Percentiles rank a stretch among this genome's conserved stretches.
phyloP scores from a whole-genome alignment of 1,284 basidiomycete genomes.

The Sanghuangporus sanghuang region DNA sequence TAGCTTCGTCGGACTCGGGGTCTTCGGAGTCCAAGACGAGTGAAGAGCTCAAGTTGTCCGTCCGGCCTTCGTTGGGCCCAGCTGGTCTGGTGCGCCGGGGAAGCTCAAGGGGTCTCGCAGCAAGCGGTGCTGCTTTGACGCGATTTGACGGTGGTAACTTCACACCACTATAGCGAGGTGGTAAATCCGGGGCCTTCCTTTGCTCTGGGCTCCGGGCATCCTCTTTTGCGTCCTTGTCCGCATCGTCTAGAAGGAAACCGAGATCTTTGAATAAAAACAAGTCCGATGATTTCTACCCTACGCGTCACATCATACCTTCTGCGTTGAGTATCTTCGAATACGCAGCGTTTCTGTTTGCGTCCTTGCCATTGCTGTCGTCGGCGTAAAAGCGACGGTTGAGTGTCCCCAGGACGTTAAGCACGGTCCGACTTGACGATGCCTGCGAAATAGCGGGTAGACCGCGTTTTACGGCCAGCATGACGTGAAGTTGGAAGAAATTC shows the following conservation, averaged over 20 bases:
- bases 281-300: no score
- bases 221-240: background rate
- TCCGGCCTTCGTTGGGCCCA: background rate
- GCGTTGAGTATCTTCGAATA: background rate
- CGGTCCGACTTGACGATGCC: slow-evolving; percentile 6
- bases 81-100: background rate
- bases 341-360: background rate
- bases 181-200: background rate
- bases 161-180: background rate
- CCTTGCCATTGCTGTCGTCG: slow-evolving; percentile 12
- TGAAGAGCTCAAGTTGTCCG: background rate
- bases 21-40: background rate
- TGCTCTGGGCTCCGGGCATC: background rate
- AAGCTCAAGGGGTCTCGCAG: background rate
- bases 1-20: background rate
- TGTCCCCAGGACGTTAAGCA: slow-evolving; percentile 1
- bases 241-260: background rate
- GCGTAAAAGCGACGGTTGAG: background rate
- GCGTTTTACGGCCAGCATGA: slow-evolving; percentile 5
- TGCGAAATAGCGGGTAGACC: slow-evolving; percentile 7
- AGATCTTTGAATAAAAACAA: no score
- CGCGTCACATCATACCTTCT: background rate
- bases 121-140: background rate
- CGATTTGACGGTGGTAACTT: background rate
- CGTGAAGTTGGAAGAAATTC: background rate